A percentile compares a stretch with the other conserved stretches of the same genome.
Conservation (phyloP, 108 stramenopile genomes). For the Stephanodiscus minutulus region DNA sequence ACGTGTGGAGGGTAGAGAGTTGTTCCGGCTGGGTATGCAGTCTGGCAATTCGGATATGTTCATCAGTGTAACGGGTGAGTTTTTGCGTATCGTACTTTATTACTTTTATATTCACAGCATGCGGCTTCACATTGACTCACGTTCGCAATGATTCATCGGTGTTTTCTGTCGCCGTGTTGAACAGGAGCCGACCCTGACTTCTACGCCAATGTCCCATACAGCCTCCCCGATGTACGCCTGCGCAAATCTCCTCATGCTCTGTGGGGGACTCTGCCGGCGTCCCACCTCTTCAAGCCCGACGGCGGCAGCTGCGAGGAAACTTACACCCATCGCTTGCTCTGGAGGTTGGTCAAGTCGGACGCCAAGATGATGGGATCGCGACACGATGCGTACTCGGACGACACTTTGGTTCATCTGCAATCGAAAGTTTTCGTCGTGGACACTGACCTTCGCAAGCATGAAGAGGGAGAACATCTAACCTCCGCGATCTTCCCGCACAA, state of each 20-base stretch:
- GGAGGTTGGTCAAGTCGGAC: constrained; percentile 11
- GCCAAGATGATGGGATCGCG: constrained; percentile 1
- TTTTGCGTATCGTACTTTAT: too few relatives aligned
- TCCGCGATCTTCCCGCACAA: constrained; percentile 70
- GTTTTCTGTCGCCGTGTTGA: neutral
- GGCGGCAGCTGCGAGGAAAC: constrained; percentile 38
- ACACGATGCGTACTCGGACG: neutral
- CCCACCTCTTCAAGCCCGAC: constrained; percentile 46
- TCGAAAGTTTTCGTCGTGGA: constrained; percentile 64
- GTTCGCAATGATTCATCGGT: constrained; percentile 15
- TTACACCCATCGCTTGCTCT: constrained; percentile 54
- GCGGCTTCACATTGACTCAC: neutral
- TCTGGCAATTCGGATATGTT: constrained; percentile 48
- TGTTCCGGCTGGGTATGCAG: constrained; percentile 57
- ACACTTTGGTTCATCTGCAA: constrained; percentile 14
- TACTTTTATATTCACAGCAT: neutral
- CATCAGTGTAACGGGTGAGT: constrained; percentile 58
- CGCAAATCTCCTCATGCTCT: constrained; percentile 86
- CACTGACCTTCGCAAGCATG: constrained; percentile 85
- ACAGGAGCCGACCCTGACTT: constrained; percentile 69
- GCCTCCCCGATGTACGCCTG: constrained; percentile 65
- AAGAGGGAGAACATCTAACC: constrained; percentile 70
- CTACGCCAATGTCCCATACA: constrained; percentile 70
- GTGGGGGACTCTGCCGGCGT: constrained; percentile 80
- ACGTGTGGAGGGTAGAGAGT: constrained; percentile 69